Evolutionary conservation across 306 rosid species (phyloP).

Genomic region (Psophocarpus tetragonolobus): DNA sequence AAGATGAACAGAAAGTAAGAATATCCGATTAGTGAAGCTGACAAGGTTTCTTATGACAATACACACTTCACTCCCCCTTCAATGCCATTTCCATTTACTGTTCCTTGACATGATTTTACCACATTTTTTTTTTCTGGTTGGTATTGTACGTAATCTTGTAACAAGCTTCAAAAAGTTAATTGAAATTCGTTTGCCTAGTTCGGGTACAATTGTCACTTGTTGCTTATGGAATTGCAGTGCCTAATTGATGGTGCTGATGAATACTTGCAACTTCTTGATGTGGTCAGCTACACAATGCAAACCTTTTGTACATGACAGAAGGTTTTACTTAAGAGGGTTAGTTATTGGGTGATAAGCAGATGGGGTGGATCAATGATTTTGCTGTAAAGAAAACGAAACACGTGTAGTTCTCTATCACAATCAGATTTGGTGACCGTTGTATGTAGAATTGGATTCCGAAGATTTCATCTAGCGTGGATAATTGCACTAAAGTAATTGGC

Average conservation of each 20-base stretch:
- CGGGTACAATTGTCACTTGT: constrained; percentile 24
- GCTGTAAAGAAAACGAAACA: neutral
- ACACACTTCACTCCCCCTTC: no score
- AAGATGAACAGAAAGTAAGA: constrained; percentile 91
- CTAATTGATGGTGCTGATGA: constrained; percentile 89
- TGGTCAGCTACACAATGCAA: constrained; percentile 70
- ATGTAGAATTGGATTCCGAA: constrained; percentile 21
- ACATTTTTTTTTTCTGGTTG: no score
- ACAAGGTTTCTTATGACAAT: constrained; percentile 65
- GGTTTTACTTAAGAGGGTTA: constrained; percentile 47
- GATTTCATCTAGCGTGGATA: neutral
- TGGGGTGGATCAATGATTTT: neutral
- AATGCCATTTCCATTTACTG: no score
- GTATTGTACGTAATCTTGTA: neutral
- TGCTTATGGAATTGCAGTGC: constrained; percentile 57
- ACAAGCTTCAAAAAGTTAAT: neutral
- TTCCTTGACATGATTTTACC: neutral
- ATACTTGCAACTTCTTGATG: constrained; percentile 88
- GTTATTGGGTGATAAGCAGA: constrained; percentile 8
- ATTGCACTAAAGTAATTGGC: no score
- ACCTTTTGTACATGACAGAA: constrained; percentile 66
- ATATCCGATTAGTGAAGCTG: constrained; percentile 86
- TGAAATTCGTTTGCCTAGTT: neutral
- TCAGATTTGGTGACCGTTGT: neutral
- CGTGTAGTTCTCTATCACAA: neutral